Evolutionary conservation across 208 protist genomes (phyloP), one percentile per base, ranked within the genome.

Genomic region (Acanthamoeba castellanii): DNA sequence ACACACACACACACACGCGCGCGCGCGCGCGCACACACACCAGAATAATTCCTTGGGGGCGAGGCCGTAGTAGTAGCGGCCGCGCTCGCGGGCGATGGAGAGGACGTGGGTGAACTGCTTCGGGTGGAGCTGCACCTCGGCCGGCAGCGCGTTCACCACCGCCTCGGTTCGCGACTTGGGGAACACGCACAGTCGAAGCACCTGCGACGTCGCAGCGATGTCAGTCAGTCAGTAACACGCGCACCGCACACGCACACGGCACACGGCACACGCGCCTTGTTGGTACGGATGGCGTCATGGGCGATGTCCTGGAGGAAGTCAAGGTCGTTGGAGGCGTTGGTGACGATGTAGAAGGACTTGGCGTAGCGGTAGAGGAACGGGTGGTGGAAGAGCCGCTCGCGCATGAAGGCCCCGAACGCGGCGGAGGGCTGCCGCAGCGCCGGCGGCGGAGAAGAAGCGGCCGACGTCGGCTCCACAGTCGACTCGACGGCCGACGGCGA

Each of bases 311-410:
- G 30, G 13, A 78, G 70, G 20, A 78, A 78, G 20, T 3, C 30
- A 13, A 78, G 70, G 70, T 34, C 34, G 34, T 22, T 1, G 30
- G 70, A 11, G 18, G 70, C n/a, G 70, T 78, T 78, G n/a, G 70
- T 78, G 70, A 30, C 70, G 30, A 78, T 45, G 70, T 78, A 78
- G 70, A 78, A 78, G 30, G 70, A 47, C 70, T 78, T 78, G 34
- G 70, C 70, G 70, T 78, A 78, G 70, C 70, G 70, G 70, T 78
- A 78, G 70, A 78, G 70, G 34, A 78, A 78, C 34, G 70, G 70
- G 70, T 78, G 70, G 16, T 78, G 70, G 32, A 78, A 78, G 30
- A 78, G 70, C 32, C 34, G 70, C 70, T 22, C 34, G 16, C 18
- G 70, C 70, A 78, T 20, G 34, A 78, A 78, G 30, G 70, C n/a